Evolutionary conservation across 2,329 filamentous ascomycete genomes (phyloP).

Genomic region (Xylaria sp.): DNA sequence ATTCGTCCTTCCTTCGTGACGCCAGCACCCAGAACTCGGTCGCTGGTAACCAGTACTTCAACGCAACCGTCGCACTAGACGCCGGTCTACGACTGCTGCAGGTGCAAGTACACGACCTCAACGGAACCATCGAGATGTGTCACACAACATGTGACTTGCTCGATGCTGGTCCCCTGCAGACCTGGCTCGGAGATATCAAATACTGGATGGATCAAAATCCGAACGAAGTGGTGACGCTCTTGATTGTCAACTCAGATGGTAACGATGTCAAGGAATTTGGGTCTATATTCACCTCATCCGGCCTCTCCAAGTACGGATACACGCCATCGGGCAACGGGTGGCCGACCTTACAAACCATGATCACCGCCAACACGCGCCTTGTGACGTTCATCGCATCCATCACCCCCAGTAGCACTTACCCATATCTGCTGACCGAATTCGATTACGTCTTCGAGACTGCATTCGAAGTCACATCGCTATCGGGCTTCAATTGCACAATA

Average conservation of each 20-base stretch:
- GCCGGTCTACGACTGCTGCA: constrained; percentile 77
- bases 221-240: constrained; percentile 78
- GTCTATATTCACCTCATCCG: constrained; percentile 62
- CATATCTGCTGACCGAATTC: constrained; percentile 73
- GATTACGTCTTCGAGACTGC: constrained; percentile 77
- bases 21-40: constrained; percentile 67
- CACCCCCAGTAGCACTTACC: constrained; percentile 57
- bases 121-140: constrained; percentile 72
- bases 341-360: constrained; percentile 77
- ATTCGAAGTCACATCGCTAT: constrained; percentile 69
- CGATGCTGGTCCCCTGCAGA: constrained; percentile 72
- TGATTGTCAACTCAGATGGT: constrained; percentile 71
- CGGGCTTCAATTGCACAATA: constrained; percentile 77
- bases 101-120: constrained; percentile 73
- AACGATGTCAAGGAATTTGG: constrained; percentile 66
- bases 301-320: constrained; percentile 68
- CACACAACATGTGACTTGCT: constrained; percentile 74
- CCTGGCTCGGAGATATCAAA: constrained; percentile 72
- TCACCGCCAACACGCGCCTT: constrained; percentile 69
- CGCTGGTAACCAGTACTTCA: constrained; percentile 78
- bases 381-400: constrained; percentile 74
- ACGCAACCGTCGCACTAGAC: constrained; percentile 75
- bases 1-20: constrained; percentile 77
- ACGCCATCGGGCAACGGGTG: constrained; percentile 61
- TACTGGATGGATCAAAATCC: constrained; percentile 75